Evolutionary conservation across 176 grass and related monocot species (phyloP), one percentile per base, ranked within the genome.

Genomic region (Aegilops sharonensis): DNA sequence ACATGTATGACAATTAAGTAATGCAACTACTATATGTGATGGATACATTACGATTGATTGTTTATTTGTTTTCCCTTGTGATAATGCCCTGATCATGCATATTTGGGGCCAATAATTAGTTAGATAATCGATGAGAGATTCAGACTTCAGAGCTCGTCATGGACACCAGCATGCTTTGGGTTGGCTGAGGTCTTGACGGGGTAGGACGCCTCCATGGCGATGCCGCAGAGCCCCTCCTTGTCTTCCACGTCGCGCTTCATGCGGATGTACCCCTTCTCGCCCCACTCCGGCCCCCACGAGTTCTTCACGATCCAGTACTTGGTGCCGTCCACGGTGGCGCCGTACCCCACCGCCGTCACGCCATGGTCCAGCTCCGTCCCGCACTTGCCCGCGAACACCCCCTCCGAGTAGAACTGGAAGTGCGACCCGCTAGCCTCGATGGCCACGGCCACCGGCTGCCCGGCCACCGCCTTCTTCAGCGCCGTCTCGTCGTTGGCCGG

Each of bases 141-240:
- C 72, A 75, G 23, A 30, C 29, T 50, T 75, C 72, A 75, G 24
- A 75, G 72, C 42, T 75, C 72, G 42, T 75, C 72, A 50, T 72
- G 69, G 69, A 8, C 69, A 43, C 69, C 72, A 23, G 71, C n/a
- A 8, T 74, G 72, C 72, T 30, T 75, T 0, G 83, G 88, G 70
- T 91, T 91, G 27, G 80, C 20, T 17, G 81, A 84, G 43, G 73
- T 89, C 85, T 97, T 97, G 89, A 94, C 6, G 35, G 92, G 95
- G 43, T 84, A 97, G 20, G 95, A 97, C 3, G 92, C 84, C 64
- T 94, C 90, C 90, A 94, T 94, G 81, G 92, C 95, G 76, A 97
- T 97, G 37, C 95, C 92, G 83, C 95, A 97, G 85, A 93, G 89
- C 1, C 94, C 92, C 82, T 92, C 75, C 39, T 78, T 76, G 23